Conservation (phyloP, 306 rosid genomes). For the Malus fusca region DNA sequence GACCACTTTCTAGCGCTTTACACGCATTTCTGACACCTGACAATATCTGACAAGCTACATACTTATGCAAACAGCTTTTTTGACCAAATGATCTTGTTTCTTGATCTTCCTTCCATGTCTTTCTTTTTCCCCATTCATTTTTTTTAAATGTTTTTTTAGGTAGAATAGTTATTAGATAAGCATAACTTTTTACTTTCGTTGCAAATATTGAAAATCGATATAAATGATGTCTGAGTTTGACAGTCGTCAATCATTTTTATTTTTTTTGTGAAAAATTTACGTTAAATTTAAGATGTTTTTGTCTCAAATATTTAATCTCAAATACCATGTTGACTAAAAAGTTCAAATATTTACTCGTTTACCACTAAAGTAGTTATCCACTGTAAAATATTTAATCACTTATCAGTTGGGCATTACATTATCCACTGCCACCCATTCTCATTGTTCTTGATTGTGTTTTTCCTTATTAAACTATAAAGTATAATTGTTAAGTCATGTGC, state of each 20-base stretch:
- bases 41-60: conserved; percentile 9
- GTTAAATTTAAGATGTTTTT: too few species aligned
- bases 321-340: too few species aligned
- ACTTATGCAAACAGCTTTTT: conserved; percentile 15
- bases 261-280: fast-evolving
- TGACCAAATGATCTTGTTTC: conserved; percentile 12
- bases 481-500: neutral
- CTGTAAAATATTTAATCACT: neutral
- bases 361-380: neutral
- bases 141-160: too few species aligned
- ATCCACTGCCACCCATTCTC: neutral
- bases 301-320: too few species aligned
- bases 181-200: too few species aligned
- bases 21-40: conserved; percentile 2
- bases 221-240: fast-evolving
- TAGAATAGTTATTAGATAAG: too few species aligned
- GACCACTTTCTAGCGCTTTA: neutral
- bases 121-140: neutral
- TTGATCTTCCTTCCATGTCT: neutral
- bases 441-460: neutral
- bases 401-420: neutral
- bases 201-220: too few species aligned
- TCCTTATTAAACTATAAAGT: neutral
- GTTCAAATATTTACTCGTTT: neutral
- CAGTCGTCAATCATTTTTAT: fast-evolving